Evolutionary conservation across 1,284 basidiomycete species (phyloP).

Genomic region (Cronartium quercuum): DNA sequence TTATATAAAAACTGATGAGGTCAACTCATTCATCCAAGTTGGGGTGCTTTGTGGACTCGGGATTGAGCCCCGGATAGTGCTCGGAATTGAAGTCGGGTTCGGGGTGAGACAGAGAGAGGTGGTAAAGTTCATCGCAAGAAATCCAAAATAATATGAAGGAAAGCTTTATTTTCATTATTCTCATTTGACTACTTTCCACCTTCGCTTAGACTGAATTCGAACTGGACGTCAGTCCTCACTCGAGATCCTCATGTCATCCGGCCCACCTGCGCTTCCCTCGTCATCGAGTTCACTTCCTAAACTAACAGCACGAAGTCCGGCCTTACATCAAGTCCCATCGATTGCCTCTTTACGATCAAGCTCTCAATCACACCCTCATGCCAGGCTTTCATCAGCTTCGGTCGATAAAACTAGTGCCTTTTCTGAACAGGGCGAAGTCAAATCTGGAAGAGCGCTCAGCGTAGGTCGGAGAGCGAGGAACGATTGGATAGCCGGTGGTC

Average conservation of each 20-base stretch:
- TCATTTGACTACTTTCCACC: too few species aligned
- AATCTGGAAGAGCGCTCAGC: conserved; percentile 32
- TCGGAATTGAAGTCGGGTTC: too few species aligned
- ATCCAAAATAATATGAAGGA: too few species aligned
- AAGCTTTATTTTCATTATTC: too few species aligned
- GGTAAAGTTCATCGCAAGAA: too few species aligned
- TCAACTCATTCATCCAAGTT: too few species aligned
- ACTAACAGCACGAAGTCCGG: background rate
- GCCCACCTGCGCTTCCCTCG: conserved; percentile 9
- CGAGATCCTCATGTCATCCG: conserved; percentile 31
- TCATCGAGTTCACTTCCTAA: conserved; percentile 1
- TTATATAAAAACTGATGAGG: too few species aligned
- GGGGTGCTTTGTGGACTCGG: too few species aligned
- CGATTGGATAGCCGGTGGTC: conserved; percentile 38
- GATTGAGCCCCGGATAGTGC: too few species aligned
- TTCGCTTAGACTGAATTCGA: too few species aligned
- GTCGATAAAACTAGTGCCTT: conserved; percentile 37
- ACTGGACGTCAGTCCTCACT: too few species aligned
- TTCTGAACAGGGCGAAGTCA: conserved; percentile 29
- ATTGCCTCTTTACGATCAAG: conserved; percentile 27
- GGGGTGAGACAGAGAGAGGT: too few species aligned
- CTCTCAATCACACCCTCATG: conserved; percentile 6
- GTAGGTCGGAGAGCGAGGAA: conserved; percentile 31
- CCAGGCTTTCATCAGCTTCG: conserved; percentile 27
- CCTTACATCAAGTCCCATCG: conserved; percentile 24